Evolutionary conservation across 306 rosid species (phyloP).

Genomic region (Vachellia pachyceras): DNA sequence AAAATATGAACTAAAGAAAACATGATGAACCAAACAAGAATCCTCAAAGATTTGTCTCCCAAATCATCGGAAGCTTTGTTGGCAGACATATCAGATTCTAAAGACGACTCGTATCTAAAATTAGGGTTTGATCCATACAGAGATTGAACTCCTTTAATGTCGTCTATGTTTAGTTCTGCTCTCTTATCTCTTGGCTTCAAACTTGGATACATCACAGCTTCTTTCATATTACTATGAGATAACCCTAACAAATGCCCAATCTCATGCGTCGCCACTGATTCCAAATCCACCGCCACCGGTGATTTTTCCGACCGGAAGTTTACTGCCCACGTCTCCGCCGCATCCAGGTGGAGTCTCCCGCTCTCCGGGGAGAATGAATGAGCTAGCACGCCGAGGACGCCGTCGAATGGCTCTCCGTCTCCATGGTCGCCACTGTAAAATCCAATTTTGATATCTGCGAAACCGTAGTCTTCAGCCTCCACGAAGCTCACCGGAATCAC

Average conservation of each 20-base stretch:
- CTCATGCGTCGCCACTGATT: constrained; percentile 86
- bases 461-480: constrained; percentile 54
- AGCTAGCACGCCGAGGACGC: constrained; percentile 77
- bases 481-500: constrained; percentile 72
- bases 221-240: constrained; percentile 68
- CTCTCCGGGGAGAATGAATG: constrained; percentile 86
- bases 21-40: too few relatives aligned
- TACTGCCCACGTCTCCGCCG: constrained; percentile 84
- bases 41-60: too few relatives aligned
- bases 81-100: not conserved
- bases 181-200: constrained; percentile 74
- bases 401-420: constrained; percentile 85
- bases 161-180: constrained; percentile 65
- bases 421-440: constrained; percentile 81
- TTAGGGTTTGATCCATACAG: constrained; percentile 83
- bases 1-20: too few relatives aligned
- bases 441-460: constrained; percentile 70
- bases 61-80: too few relatives aligned
- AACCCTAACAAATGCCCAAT: constrained; percentile 87
- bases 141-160: constrained; percentile 75
- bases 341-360: constrained; percentile 83
- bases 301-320: constrained; percentile 58
- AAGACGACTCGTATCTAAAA: not conserved
- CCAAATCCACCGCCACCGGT: constrained; percentile 73
- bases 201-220: constrained; percentile 85